Conservation (phyloP, 441 rosid genomes). For the Pelargonium australe region DNA sequence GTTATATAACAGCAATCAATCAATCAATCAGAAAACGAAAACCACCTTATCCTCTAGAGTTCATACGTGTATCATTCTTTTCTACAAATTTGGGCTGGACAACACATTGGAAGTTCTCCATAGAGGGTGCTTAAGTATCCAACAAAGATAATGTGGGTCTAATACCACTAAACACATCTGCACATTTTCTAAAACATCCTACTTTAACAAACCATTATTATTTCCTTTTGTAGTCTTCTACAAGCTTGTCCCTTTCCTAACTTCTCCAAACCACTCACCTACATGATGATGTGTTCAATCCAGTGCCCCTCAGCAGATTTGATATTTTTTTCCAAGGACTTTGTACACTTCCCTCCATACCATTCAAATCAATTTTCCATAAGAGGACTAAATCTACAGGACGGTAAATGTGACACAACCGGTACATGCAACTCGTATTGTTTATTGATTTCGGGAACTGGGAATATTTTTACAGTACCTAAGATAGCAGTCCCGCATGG, state of each 20-base stretch:
- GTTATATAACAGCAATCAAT: slow-evolving; percentile 10
- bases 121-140: neutral
- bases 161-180: neutral
- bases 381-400: neutral
- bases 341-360: neutral
- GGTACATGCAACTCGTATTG: neutral
- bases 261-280: neutral
- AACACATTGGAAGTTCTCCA: neutral
- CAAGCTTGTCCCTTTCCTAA: neutral
- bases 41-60: slow-evolving; percentile 27
- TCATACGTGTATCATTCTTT: neutral
- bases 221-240: neutral
- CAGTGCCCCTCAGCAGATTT: neutral
- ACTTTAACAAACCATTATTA: neutral
- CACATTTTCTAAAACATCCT: neutral
- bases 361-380: neutral
- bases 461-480: neutral
- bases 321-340: neutral
- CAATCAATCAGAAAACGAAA: slow-evolving; percentile 34
- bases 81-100: slow-evolving; percentile 5
- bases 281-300: neutral
- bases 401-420: neutral
- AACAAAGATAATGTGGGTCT: neutral
- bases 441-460: neutral
- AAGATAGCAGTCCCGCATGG: too few relatives aligned